phyloP scores from a whole-genome alignment of 768 basidiomycete genomes.

The Naematelia encephala region DNA sequence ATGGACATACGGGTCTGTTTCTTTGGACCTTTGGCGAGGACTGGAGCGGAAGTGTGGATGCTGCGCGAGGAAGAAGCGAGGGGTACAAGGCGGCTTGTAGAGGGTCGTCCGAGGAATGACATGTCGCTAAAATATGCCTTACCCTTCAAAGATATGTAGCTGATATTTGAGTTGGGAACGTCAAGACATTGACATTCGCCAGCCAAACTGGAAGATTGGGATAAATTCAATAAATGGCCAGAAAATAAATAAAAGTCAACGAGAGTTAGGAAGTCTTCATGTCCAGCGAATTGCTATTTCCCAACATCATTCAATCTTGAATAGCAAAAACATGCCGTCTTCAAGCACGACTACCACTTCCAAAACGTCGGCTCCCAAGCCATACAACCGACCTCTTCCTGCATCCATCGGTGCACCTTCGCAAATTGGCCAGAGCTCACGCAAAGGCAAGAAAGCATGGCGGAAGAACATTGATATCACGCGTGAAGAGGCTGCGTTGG shows the following conservation, averaged over 20 bases:
- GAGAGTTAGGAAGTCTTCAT: not conserved
- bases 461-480: conserved; percentile 85
- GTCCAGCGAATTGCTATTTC: no score
- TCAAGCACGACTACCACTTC: not conserved
- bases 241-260: not conserved
- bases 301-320: no score
- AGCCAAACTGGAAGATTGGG: no score
- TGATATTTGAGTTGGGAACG: no score
- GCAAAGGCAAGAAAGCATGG: conserved; percentile 92
- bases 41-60: not conserved
- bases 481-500: conserved; percentile 71
- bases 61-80: not conserved
- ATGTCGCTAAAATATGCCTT: not conserved
- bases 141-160: no score
- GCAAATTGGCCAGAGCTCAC: conserved; percentile 60
- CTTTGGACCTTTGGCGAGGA: not conserved
- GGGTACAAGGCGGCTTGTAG: not conserved
- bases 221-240: not conserved
- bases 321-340: conserved; percentile 1
- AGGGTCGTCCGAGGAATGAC: not conserved
- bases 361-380: conserved; percentile 15
- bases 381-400: conserved; percentile 1
- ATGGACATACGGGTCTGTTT: not conserved
- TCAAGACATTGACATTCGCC: no score
- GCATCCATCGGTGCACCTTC: conserved; percentile 49